Base-by-base conservation (phyloP, 768 basidiomycete species). In the Calvatia gigantea region DNA sequence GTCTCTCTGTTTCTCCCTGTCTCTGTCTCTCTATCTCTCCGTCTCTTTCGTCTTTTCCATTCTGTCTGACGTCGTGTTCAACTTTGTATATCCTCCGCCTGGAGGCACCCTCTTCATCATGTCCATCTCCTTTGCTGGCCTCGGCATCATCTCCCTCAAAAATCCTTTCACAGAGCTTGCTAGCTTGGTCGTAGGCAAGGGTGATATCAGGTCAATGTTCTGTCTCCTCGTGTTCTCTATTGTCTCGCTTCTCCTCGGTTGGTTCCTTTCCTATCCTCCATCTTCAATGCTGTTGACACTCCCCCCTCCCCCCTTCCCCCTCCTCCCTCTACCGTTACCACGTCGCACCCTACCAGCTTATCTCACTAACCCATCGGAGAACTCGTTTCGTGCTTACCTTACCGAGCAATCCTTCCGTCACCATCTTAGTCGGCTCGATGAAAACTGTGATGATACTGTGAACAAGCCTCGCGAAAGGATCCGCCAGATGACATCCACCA, bases 391-490 rank as follows among this genome's bases (percentile, higher is more conserved):
- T 50, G 79, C 93, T 17, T 95, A 92, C 73, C 86, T 98, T 62
- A 98, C 95, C n/a, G 94, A 97, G 66, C 91, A 91, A 66, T 95
- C 94, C 23, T 98, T 99, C 70, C 91, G 95, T 50, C 90, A 91
- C 53, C 94, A 98, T 69, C 82, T 98, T 58, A 91, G 85, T 58
- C 87, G 86, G 53, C 82, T 97, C 64, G 87, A 94, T 62, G 86
- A 87, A 63, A 75, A 73, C 44, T 66, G 73, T 55, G 81, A 85
- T 51, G 85, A 87, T 54, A 72, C 79, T 54, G 2, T 45, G 28
- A 38, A 21, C 54, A 55, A 39, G 45, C 35, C 48, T 9, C 44
- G 27, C 15, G 75, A 81, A 55, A 67, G 67, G 51, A 62, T 56
- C 62, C 60, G 59, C 54, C 67, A 63, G 60, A 60, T 68, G 58